These are phyloP conservation scores for barley (Hordeum vulgare) DNA, from an alignment of 176 grass and related monocot genomes.

Conservation along the genomic window MorexV3_pseudomolecules_assembly NC_058520.1:341795898-341796397, in stretches of 20 bases:
- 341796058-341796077: neutral
- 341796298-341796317: slow-evolving; percentile 84
- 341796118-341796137: slow-evolving; percentile 20
- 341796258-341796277: slow-evolving; percentile 81
- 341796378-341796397: slow-evolving; percentile 76
- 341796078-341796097: neutral
- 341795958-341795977: neutral
- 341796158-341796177: slow-evolving; percentile 72
- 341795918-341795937: neutral
- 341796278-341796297: slow-evolving; percentile 95
- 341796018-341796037: neutral
- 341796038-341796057: too few species aligned
- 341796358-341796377: slow-evolving; percentile 26
- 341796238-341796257: slow-evolving; percentile 70
- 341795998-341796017: neutral
- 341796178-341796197: slow-evolving; percentile 86
- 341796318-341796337: slow-evolving; percentile 20
- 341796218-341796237: slow-evolving; percentile 72
- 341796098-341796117: slow-evolving; percentile 12
- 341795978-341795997: neutral
- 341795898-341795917: neutral
- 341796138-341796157: slow-evolving; percentile 86
- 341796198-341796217: slow-evolving; percentile 81
- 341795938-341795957: neutral
- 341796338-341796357: slow-evolving; percentile 1